Evolutionary conservation across 148 eudicot species (phyloP), one percentile per base, ranked within the genome.

Genomic region (Dianthus caryophyllus): DNA sequence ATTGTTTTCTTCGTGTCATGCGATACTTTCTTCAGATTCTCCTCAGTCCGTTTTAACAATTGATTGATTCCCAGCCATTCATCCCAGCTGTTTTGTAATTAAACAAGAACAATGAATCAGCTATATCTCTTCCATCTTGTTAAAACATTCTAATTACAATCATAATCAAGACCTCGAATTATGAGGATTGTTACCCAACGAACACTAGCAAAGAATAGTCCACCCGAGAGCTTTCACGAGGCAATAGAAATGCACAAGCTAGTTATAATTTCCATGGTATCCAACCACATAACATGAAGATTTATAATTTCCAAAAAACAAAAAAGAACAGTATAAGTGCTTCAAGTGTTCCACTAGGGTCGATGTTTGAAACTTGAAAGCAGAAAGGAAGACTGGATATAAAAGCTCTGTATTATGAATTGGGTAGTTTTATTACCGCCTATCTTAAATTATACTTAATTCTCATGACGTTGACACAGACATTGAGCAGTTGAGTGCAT

Each of bases 11-110:
- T 61, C 17, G 27, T 21, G 65, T 61, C 65, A 61, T 38, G 29
- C 2, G 65, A 61, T 6, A 61, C 65, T 39, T 61, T 61, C 48
- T 61, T 61, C 48, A 61, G 29, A 21, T 61, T 61, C 29, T 61
- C 65, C 17, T 41, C 46, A n/a, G 65, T 61, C n/a, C 49, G 65
- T 61, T 61, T 61, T 48, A 61, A 48, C 65, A 61, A 38, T 36
- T 36, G 48, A 38, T 61, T 44, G 14, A 38, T 12, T 39, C 65
- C 65, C 65, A 61, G 39, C 65, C 65, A 61, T 61, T 61, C 65
- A 61, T 61, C 65, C 65, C 65, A 61, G 65, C 65, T 61, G 65
- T 20, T 61, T 61, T 61, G 25, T 61, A 25, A 61, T 61, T 21
- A 61, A 39, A 61, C 65, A 61, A 61, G 27, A 22, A 38, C 41